Evolutionary conservation across 75 land plant species (phyloP).

Genomic region (Larix kaempferi): DNA sequence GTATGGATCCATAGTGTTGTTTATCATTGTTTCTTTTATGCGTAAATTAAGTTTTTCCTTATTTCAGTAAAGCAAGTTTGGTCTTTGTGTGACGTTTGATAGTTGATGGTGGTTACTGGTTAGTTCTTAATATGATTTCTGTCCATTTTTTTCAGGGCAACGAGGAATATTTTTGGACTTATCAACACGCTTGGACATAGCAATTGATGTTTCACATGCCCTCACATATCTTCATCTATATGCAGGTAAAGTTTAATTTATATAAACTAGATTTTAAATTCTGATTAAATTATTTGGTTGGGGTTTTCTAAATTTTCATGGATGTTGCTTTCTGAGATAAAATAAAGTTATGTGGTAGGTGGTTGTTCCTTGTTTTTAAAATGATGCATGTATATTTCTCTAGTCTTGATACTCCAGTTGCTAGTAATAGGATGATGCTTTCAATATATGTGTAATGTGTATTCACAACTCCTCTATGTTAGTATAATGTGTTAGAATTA

Average conservation of each 20-base stretch:
- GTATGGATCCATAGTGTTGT: conserved; percentile 26
- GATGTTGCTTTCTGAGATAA: background rate
- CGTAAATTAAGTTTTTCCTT: background rate
- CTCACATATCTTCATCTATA: conserved; percentile 92
- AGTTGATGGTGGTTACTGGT: background rate
- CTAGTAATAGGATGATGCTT: too few species aligned
- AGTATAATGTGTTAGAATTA: too few species aligned
- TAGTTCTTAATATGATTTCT: background rate
- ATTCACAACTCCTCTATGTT: too few species aligned
- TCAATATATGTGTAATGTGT: too few species aligned
- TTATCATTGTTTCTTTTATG: background rate
- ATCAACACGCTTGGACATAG: conserved; percentile 69
- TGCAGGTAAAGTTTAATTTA: conserved; percentile 46
- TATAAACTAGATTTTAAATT: background rate
- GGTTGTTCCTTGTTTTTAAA: too few species aligned
- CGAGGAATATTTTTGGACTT: conserved; percentile 67
- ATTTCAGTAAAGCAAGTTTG: background rate
- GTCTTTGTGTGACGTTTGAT: background rate
- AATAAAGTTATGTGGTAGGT: too few species aligned
- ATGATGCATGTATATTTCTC: too few species aligned
- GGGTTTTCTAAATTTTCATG: background rate
- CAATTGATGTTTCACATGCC: conserved; percentile 92
- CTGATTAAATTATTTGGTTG: background rate
- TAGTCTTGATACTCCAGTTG: too few species aligned
- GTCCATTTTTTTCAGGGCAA: conserved; percentile 33